Base-by-base conservation (phyloP, 768 basidiomycete species). In the Lepiota brunneoincarnata region DNA sequence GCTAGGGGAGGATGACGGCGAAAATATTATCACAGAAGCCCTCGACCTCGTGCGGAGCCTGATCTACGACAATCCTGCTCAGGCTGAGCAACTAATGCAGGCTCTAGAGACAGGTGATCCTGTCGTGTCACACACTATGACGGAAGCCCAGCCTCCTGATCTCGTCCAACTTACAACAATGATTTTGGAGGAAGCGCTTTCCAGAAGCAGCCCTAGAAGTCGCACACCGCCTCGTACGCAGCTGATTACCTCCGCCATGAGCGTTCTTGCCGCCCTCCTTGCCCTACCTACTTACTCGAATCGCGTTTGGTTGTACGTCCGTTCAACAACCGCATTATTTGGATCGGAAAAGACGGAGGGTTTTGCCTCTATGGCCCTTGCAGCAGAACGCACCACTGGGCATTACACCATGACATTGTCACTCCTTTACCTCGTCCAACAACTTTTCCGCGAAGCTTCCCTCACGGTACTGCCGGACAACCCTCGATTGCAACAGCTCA, bases 301-400 rank as follows among this genome's bases (percentile, higher is more conserved):
- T 59, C 80, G 88, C 2, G 89, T 95, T 20, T 96, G 93, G 93
- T 74, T 93, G 9, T 94, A 89, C 62, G 80, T 95, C 17, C 85
- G 92, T 11, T 88, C 89, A 4, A 88, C 92, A 0, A 74, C 80
- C 0, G 79, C 84, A 18, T 77, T 97, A 23, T 92, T 96, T 61
- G 87, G 89, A 15, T 75, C 83, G 4, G 83, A 82, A 21, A 75
- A 75, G 40, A 65, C 70, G 5, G 69, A 76, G 26, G 84, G 81
- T 9, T 81, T 82, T 56, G 82, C 82, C 4, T 82, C 86, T 3
- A 74, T 79, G 39, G 81, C 85, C n/a, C 72, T 96, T 56, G 78
- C 86, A 0, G 70, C 81, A 3, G 88, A 93, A 67, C 77, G 90
- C 18, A 72, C 83, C 28, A 78, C 84, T 3, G 89, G 90, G 11